Evolutionary conservation across 73 alveolate genomes (phyloP).

Genomic region (Stentor roeselii): DNA sequence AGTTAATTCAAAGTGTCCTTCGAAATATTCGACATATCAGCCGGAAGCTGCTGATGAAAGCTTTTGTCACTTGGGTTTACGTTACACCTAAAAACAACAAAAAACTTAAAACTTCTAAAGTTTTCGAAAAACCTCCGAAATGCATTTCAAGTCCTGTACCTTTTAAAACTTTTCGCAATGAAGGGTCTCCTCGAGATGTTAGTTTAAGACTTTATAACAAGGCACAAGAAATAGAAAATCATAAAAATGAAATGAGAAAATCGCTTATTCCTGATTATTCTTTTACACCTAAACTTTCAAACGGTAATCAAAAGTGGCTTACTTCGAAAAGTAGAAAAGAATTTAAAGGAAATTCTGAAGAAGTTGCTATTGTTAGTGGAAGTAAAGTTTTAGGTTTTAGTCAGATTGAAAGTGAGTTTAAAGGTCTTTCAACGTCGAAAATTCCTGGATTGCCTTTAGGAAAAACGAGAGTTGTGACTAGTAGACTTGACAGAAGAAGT

Average conservation of each 20-base stretch:
- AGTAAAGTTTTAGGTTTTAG: neutral
- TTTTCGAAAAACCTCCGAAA: neutral
- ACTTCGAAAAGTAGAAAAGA: neutral
- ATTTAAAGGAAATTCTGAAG: neutral
- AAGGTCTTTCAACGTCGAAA: neutral
- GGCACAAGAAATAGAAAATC: neutral
- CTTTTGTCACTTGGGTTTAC: neutral
- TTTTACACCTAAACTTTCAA: neutral
- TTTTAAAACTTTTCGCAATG: neutral
- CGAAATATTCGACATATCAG: neutral
- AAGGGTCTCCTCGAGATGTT: neutral
- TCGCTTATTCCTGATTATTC: slow-evolving; percentile 4
- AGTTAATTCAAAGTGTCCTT: too few relatives aligned
- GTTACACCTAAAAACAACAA: neutral
- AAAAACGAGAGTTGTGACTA: neutral
- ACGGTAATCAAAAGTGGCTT: neutral
- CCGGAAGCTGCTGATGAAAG: neutral
- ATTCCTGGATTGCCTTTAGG: neutral
- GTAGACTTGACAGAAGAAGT: neutral
- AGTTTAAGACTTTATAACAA: neutral
- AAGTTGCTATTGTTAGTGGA: neutral
- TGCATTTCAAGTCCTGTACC: neutral
- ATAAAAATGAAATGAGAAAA: neutral
- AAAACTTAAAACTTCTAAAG: too few relatives aligned
- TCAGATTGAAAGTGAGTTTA: neutral